Conservation (phyloP, 805 yeast species). For the Wickerhamomyces bovis region DNA sequence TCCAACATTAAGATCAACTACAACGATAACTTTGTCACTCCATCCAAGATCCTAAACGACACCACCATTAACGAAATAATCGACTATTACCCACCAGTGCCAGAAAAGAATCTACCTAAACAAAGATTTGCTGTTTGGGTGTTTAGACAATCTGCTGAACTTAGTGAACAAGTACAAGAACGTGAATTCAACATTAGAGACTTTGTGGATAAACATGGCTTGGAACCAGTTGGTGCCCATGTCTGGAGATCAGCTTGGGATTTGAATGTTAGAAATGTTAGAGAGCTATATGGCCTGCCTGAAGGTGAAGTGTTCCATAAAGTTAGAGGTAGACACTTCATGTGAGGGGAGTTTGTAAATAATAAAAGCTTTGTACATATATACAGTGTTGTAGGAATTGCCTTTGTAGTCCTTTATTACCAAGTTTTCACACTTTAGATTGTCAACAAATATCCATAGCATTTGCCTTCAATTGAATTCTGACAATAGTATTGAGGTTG, state of each 20-base stretch:
- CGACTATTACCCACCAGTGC: conserved; percentile 74
- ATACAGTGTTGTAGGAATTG: not conserved
- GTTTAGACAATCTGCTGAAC: conserved; percentile 54
- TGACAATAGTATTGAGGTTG: too few species aligned
- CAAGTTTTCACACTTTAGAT: too few species aligned
- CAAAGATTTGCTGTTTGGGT: conserved; percentile 91
- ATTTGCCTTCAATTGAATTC: too few species aligned
- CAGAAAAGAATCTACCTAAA: conserved; percentile 79
- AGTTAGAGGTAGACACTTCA: conserved; percentile 20
- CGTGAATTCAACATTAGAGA: conserved; percentile 65
- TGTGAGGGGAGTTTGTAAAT: not conserved
- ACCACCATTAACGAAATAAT: conserved; percentile 38
- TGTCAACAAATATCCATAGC: too few species aligned
- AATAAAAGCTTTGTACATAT: not conserved
- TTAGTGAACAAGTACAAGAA: conserved; percentile 18
- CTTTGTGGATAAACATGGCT: conserved; percentile 48
- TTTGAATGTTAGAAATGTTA: conserved; percentile 57
- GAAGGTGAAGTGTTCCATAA: conserved; percentile 66
- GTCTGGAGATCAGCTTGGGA: conserved; percentile 87
- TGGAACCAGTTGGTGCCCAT: conserved; percentile 86
- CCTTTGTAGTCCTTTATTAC: too few species aligned
- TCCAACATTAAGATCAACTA: conserved; percentile 57
- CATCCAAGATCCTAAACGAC: conserved; percentile 28
- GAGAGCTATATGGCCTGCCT: conserved; percentile 68
- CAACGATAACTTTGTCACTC: conserved; percentile 47